Evolutionary conservation across 805 yeast species (phyloP), one percentile per base, ranked within the genome.

Genomic region (Grigorovia transvaalensis): DNA sequence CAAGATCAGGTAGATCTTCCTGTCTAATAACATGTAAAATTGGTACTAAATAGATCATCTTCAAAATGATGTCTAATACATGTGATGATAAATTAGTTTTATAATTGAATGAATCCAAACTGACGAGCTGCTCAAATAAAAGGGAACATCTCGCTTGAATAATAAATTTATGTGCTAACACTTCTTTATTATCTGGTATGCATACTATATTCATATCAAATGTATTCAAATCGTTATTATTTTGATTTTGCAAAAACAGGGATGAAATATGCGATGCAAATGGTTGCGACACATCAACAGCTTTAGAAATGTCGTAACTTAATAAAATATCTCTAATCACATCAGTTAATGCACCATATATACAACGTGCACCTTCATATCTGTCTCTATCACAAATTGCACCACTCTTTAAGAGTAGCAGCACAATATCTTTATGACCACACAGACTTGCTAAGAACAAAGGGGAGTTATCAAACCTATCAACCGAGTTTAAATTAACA

Each of bases 301-400:
- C 79, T 59, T 82, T 85, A 6, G 86, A 77, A 45, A 85, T 76
- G 61, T 84, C 89, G 61, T 73, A 81, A 44, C 78, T 72, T 18
- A 82, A 60, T 49, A 86, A 66, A 19, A 84, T 63, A 44, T 76
- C 74, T 46, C 89, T 66, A 29, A 86, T 86, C 4, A 71, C 64
- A 60, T 84, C 88, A 17, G 76, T 86, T 51, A 86, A 66, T 0
- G 95, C 93, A 2, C 90, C 93, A 60, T 86, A 85, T 2, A 85
- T 73, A 57, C 91, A 85, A 45, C 85, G 73, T 12, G 84, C 87
- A 2, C 95, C 93, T 63, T 85, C 86, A 60, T 81, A 81, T n/a
- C 89, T 82, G 61, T 85, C 91, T 59, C 88, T 74, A 64, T 84
- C 90, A 64, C 91, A 85, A 8, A 80, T 73, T 0, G 93, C 88